Base-by-base conservation (phyloP, 768 basidiomycete genomes). In the Phlegmacium glaucopus region DNA sequence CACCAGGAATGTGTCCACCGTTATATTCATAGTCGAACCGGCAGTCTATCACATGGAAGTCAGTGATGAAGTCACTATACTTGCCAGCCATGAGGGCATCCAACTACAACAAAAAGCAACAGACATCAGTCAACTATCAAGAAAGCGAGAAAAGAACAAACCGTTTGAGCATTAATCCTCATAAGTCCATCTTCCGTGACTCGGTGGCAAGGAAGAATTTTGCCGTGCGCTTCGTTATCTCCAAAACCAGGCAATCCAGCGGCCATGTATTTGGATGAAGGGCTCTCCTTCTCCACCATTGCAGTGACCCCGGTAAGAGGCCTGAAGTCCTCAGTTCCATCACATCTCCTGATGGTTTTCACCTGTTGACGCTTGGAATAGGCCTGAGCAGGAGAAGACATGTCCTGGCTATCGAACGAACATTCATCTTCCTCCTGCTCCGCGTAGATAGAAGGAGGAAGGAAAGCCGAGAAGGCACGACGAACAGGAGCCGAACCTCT, bases 1-100 rank as follows among this genome's bases (percentile, higher is more conserved):
- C 94, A 11, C 93, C 89, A 9, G 80, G 80, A 54, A 98, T 82
- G 70, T 98, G 96, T 0, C 96, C 96, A 8, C 96, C 96, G 41
- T 77, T 75, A 65, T 85, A 97, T 69, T 99, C 96, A 61, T 96
- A 99, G 53, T 93, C 92, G 66, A 98, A 99, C 36, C 96, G 88
- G 66, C 96, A 98, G 69, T 99, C 96, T 56, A 99, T 86, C 48
- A 99, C 69, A 56, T 87, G 78, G 64, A 75, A 96, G 39, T 80
- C 74, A 32, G 76, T 72, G 47, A 95, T 82, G 50, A 77, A 68
- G 15, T 76, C 61, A 42, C 79, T 67, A 66, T 81, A 97, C 54
- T 68, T 74, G 17, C 95, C 94, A 40, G 84, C 80, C 27, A 98
- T 67, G 11, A 98, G 72, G 11, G 74, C 70, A 54, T 93, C 79